phyloP scores from a whole-genome alignment of 371 early-diverging fungal species.

The Saksenaea oblongispora region DNA sequence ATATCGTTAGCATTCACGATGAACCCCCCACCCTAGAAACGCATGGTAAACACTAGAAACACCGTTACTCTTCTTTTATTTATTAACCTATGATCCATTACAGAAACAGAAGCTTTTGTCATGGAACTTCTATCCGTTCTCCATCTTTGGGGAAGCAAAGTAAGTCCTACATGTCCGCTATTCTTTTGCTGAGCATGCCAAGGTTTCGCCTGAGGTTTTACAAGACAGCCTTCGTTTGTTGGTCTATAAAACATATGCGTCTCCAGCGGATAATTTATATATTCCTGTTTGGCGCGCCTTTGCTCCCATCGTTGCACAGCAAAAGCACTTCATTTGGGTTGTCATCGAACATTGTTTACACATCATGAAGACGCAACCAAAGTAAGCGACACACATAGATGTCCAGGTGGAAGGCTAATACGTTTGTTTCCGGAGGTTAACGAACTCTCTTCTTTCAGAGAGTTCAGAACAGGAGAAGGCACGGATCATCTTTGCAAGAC shows the following conservation, averaged over 20 bases:
- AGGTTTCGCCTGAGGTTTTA: neutral
- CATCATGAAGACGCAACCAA: conserved; percentile 13
- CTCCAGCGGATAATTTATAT: neutral
- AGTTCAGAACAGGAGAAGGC: neutral
- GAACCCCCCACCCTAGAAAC: neutral
- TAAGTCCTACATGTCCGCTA: neutral
- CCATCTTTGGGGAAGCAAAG: conserved; percentile 20
- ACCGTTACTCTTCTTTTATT: neutral
- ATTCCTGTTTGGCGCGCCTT: conserved; percentile 6
- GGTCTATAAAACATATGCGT: conserved; percentile 4
- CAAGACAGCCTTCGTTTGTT: conserved; percentile 4
- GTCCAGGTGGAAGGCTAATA: neutral
- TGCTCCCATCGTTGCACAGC: neutral
- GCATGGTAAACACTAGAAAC: neutral
- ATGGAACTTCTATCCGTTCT: conserved; percentile 16
- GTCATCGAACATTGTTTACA: conserved; percentile 12
- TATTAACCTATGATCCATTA: neutral
- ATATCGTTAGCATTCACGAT: neutral
- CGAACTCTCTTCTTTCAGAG: neutral
- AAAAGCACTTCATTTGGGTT: neutral
- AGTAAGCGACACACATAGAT: conserved; percentile 2
- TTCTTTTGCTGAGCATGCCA: neutral
- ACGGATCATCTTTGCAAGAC: neutral
- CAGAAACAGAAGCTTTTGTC: neutral
- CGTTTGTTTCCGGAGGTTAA: neutral